Base-by-base conservation (phyloP, 140 eudicot species). In the Oenanthe javanica region DNA sequence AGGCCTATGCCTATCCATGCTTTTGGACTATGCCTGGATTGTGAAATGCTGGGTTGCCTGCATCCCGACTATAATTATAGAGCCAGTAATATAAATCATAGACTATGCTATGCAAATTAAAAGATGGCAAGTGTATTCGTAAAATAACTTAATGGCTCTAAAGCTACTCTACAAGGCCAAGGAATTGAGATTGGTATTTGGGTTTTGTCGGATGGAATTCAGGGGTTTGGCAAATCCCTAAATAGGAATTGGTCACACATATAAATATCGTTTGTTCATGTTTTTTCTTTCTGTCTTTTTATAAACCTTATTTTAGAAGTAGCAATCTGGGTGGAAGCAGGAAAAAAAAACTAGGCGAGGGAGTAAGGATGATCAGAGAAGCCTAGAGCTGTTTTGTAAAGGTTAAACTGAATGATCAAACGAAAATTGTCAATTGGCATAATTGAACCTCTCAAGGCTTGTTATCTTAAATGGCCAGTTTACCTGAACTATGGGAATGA, bases 81-180 rank as follows among this genome's bases (percentile, higher is more conserved):
- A 31, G 31, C 31, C 31, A 31, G 31, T 31, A 31, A 31, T 31
- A 14, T n/a, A 59, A 59, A 21, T 59, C n/a, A 14, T 59, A n/a
- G 36, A 61, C 69, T n/a, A 57, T 57, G 69, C 69, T 61, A n/a
- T 61, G 69, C 69, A 61, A 59, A 61, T 61, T 61, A 61, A 21
- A 61, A 6, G 69, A 21, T 61, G 69, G n/a, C 36, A n/a, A 61
- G 36, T 61, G 69, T 63, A 23, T 63, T 21, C 38, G 38, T 63
- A 63, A 9, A 63, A 2, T 63, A 23, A 38, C 27, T 23, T 63
- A 63, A 2, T 63, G 40, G 38, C 38, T 23, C 11, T 63, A 23
- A 23, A 12, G 31, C 38, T 61, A 23, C 38, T 63, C 16, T 61
- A 9, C 70, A 23, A 63, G 13, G 70, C 31, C 38, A 63, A 23